Evolutionary conservation across 2,329 filamentous ascomycete genomes (phyloP), one percentile per base, ranked within the genome.

Genomic region (Aspergillus aculeatus): DNA sequence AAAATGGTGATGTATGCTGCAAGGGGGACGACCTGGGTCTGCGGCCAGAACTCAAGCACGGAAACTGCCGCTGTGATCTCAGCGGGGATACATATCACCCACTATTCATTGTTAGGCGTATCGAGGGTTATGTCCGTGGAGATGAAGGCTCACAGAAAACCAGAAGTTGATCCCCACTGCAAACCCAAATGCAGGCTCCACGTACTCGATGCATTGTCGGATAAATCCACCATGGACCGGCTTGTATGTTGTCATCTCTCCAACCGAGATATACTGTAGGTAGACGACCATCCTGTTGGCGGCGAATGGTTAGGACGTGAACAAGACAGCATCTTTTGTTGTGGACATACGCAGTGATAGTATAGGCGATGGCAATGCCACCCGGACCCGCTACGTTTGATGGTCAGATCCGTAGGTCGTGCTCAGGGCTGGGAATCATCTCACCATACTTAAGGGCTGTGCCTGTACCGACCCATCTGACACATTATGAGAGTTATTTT

Each of bases 1-100:
- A 75, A 73, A 23, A 75, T 68, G 1, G 72, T 73, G 31, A 74
- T 75, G 55, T 70, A 75, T 10, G 64, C 73, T 9, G 71, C 73
- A 1, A 72, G 54, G 2, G 70, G 69, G 1, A 75, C 57, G 14
- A 66, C 69, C 32, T 55, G n/a, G 19, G 53, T 55, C 31, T 65
- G 59, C 3, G 68, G 68, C 73, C 73, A 75, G 61, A 70, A 74
- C 54, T 72, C 62, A 4, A 75, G 61, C 4, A 75, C 71, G 0
- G 64, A 69, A 7, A 72, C 64, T 1, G 73, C 73, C 7, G 73
- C 72, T 14, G 72, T 74, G n/a, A 75, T 73, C 54, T 74, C 71
- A 12, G 72, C 70, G 11, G 73, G 72, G 1, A 55, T 55, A 6
- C 53, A 55, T n/a, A 55, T 31, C 6, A 55, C 53, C 53, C 53